Evolutionary conservation across 352 stramenopile species (phyloP).

Genomic region (Pythium brachiatum): DNA sequence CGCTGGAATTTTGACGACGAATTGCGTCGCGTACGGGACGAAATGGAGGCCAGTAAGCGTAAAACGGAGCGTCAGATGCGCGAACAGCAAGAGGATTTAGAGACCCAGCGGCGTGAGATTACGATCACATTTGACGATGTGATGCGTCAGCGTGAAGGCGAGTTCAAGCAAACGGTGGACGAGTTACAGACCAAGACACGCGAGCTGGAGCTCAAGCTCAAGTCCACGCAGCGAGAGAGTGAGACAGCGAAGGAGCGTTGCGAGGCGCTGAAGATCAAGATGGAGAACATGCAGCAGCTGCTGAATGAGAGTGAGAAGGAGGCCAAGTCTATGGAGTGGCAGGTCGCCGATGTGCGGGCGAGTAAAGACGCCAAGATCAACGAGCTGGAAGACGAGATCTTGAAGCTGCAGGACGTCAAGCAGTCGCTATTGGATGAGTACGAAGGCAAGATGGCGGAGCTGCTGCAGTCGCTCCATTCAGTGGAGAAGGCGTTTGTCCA

Average conservation of each 20-base stretch:
- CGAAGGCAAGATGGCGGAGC: slow-evolving; percentile 81
- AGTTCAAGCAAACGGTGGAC: slow-evolving; percentile 52
- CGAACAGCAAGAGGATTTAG: slow-evolving; percentile 79
- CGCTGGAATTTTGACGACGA: slow-evolving; percentile 80
- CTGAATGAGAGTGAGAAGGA: slow-evolving; percentile 66
- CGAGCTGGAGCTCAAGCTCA: slow-evolving; percentile 66
- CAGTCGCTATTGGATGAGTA: slow-evolving; percentile 82
- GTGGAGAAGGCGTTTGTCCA: slow-evolving; percentile 84
- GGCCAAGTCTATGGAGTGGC: slow-evolving; percentile 63
- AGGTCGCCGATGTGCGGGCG: slow-evolving; percentile 54
- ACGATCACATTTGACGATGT: slow-evolving; percentile 78
- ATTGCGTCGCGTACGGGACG: slow-evolving; percentile 55
- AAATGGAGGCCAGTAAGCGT: slow-evolving; percentile 51
- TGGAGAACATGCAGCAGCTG: slow-evolving; percentile 63
- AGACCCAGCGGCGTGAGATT: slow-evolving; percentile 69
- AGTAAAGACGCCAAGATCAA: slow-evolving; percentile 60
- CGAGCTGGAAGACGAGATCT: slow-evolving; percentile 60
- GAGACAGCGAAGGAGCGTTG: slow-evolving; percentile 41
- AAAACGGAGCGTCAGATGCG: slow-evolving; percentile 52
- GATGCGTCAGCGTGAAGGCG: slow-evolving; percentile 56
- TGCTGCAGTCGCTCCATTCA: slow-evolving; percentile 74
- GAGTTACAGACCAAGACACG: slow-evolving; percentile 39
- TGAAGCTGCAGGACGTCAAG: slow-evolving; percentile 64
- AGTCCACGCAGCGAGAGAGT: slow-evolving; percentile 38
- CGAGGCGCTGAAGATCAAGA: slow-evolving; percentile 60